These are phyloP conservation scores for Rhizopus microsporus DNA, from an alignment of 371 early-diverging fungal species.

Conservation along the genomic window DNA sequence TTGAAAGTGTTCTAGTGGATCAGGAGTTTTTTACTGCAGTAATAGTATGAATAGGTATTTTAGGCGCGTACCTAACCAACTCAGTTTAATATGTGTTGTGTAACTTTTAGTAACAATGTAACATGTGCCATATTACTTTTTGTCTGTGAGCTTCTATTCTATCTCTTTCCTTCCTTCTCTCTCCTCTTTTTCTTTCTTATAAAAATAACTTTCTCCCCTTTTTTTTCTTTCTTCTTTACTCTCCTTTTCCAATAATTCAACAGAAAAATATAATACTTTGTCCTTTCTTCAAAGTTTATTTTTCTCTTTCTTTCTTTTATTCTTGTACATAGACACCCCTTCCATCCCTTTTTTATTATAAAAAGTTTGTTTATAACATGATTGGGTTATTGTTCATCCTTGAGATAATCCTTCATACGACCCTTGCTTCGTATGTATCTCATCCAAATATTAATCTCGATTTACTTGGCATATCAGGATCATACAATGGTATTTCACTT, in stretches of 20 bases:
- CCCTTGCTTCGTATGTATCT: constrained; percentile 28
- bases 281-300: constrained; percentile 2
- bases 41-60: no score
- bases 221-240: not conserved
- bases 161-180: not conserved
- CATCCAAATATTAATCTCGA: constrained; percentile 41
- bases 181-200: constrained; percentile 1
- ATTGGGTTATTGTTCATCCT: constrained; percentile 1
- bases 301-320: not conserved
- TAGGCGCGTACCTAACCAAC: not conserved
- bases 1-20: no score
- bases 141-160: constrained; percentile 24
- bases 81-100: constrained; percentile 12
- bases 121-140: constrained; percentile 58
- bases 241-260: not conserved
- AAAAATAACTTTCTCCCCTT: not conserved
- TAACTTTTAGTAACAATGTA: constrained; percentile 19
- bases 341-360: no score
- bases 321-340: constrained; percentile 1
- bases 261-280: no score
- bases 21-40: no score
- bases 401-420: constrained; percentile 5
- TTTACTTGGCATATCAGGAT: constrained; percentile 43
- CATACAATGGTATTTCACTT: constrained; percentile 45
- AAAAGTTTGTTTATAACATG: constrained; percentile 2